Evolutionary conservation across 2,329 filamentous ascomycete species (phyloP), one percentile per base, ranked within the genome.

Genomic region (Chaetomiaceae sp.): DNA sequence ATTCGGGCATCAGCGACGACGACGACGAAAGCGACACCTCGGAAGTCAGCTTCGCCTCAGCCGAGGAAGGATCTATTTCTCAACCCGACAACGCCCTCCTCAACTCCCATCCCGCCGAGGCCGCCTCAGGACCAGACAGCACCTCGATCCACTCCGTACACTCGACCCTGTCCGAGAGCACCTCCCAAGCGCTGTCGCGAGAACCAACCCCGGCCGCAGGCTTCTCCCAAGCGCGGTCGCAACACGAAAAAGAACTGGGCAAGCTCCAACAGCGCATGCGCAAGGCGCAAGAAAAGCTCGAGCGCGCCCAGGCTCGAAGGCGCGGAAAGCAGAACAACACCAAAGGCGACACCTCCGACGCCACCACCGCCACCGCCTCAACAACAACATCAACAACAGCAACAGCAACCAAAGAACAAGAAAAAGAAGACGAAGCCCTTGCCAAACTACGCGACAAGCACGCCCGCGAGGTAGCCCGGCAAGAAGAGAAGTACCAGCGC

Each of bases 391-490:
- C 43, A 30, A 36, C 38, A 38, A 14, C 40, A 11, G 25, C 27
- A 14, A 16, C 37, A 20, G 16, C 16, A 27, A 18, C 27, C 2
- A 40, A 37, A 38, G 14, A 36, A 30, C 30, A 29, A 27, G 38
- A 73, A 45, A 71, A 78, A 51, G 79, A 85, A 41, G 73, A 71
- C 45, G 67, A 72, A 1, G 72, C 74, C 1, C 57, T 82, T 5
- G 74, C 77, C 27, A 86, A 82, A 65, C 73, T 82, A 7, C 76
- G 78, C 27, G 81, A 85, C 64, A 84, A 80, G 63, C 82, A 87
- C 65, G 78, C 82, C 41, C 75, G 73, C 43, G 82, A 86, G 58
- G 66, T 84, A 0, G 78, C 80, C 38, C 87, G 85, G 64, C 80
- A 85, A 48, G 80, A 86, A 59, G 83, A 83, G 42, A 85, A 84